Base-by-base conservation (phyloP, 345 rosid genomes). In the Syzygium jambos region DNA sequence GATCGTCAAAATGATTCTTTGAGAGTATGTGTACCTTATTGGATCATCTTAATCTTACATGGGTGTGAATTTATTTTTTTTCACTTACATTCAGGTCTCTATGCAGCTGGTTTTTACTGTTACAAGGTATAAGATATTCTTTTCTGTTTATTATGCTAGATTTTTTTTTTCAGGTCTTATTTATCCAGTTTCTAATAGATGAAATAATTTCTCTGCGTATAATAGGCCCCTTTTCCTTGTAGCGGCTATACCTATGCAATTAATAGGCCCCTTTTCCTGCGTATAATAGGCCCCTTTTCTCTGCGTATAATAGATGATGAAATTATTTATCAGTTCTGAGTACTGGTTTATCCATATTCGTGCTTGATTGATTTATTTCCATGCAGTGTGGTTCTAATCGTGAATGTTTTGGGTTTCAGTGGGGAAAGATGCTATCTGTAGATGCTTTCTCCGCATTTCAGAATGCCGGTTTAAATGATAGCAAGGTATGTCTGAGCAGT, bases 401-500 rank as follows among this genome's bases (percentile, higher is more conserved):
- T 8, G 16, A 59, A 59, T 27, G 15, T 59, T 3, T 27, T 11
- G 68, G 8, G 27, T 86, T 87, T 93, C 94, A 97, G 98, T 96
- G 99, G 98, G 98, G 98, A 14, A 96, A 96, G 91, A 97, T 97
- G 73, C 89, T 96, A 87, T 97, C 98, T 80, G 99, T 98, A 49
- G 98, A 97, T 94, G 99, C 99, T 87, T 95, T 95, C 93, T 96
- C 98, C 29, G 95, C 99, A 77, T 95, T 95, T 88, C 98, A 96
- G 93, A 98, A 96, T 91, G 96, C 95, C 88, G 98, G 97, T 87
- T 89, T 96, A 86, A 93, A 95, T 73, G 91, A 95, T 91, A 89
- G 85, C 85, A 90, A 95, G 98, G 99, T 97, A 93, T 57, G 89
- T 8, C 56, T 9, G 3, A 17, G 53, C 49, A 29, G 49, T 56